phyloP scores from a whole-genome alignment of 257 asterid genomes.

The Nicotiana attenuata region DNA sequence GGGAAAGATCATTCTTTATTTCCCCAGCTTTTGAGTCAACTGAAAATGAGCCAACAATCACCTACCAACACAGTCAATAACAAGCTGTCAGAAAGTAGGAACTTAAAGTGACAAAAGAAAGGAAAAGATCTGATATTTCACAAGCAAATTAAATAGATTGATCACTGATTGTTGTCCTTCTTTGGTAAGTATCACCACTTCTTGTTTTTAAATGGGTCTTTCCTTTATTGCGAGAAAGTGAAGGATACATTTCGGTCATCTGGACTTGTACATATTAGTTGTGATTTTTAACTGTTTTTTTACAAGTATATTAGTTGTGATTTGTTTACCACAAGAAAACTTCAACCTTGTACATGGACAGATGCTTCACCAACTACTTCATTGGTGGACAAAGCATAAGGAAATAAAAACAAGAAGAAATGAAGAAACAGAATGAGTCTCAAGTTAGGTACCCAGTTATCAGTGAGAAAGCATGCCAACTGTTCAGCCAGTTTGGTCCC shows the following conservation, averaged over 20 bases:
- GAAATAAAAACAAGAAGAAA: not conserved
- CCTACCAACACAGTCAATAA: conserved; percentile 24
- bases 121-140: not conserved
- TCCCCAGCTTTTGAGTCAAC: conserved; percentile 31
- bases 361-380: not conserved
- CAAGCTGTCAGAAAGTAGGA: not conserved
- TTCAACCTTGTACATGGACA: not conserved
- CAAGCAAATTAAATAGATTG: not conserved
- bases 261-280: not conserved
- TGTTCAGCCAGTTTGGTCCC: not conserved
- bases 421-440: not conserved
- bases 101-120: not conserved
- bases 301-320: not conserved
- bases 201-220: not conserved
- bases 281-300: not conserved
- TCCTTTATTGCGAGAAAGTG: not conserved
- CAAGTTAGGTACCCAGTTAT: not conserved
- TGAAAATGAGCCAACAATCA: conserved; percentile 44
- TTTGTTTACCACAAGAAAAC: not conserved
- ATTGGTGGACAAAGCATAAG: not conserved
- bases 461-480: not conserved
- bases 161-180: not conserved
- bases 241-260: not conserved
- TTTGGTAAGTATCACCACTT: not conserved
- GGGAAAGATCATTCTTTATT: conserved; percentile 29